Conservation (phyloP, 2,329 filamentous ascomycete species). For the Cytospora mali region DNA sequence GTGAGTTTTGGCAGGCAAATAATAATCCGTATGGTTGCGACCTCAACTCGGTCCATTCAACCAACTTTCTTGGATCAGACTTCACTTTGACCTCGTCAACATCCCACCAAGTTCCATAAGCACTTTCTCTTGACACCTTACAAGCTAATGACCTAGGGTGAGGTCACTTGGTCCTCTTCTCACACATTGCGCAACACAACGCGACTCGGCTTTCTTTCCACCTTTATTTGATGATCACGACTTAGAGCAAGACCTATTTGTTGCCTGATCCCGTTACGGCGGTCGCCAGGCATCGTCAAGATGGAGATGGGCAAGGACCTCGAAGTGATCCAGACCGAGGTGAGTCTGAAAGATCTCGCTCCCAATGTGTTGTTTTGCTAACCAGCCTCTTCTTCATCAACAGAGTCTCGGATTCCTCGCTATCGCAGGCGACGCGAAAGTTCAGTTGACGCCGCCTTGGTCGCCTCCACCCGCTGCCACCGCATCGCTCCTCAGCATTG, state of each 20-base stretch:
- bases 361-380: constrained; percentile 29
- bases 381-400: constrained; percentile 22
- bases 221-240: constrained; percentile 18
- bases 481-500: constrained; percentile 82
- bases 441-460: constrained; percentile 82
- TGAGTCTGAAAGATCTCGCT: constrained; percentile 41
- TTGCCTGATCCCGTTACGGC: constrained; percentile 26
- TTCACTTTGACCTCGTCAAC: not conserved
- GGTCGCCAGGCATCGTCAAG: constrained; percentile 38
- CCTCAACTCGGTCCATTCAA: constrained; percentile 8
- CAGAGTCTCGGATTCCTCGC: constrained; percentile 79
- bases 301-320: constrained; percentile 62
- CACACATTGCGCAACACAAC: not conserved
- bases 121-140: not conserved
- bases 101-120: not conserved
- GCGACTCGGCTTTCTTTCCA: no score
- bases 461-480: constrained; percentile 72
- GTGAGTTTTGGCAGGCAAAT: constrained; percentile 23
- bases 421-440: constrained; percentile 77
- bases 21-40: constrained; percentile 15
- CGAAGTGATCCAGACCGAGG: constrained; percentile 80
- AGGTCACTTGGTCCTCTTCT: not conserved
- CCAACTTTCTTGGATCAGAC: constrained; percentile 16
- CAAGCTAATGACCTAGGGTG: not conserved
- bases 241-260: constrained; percentile 19